phyloP scores from a whole-genome alignment of 805 yeast genomes.

The Grigorovia yakushimaensis region DNA sequence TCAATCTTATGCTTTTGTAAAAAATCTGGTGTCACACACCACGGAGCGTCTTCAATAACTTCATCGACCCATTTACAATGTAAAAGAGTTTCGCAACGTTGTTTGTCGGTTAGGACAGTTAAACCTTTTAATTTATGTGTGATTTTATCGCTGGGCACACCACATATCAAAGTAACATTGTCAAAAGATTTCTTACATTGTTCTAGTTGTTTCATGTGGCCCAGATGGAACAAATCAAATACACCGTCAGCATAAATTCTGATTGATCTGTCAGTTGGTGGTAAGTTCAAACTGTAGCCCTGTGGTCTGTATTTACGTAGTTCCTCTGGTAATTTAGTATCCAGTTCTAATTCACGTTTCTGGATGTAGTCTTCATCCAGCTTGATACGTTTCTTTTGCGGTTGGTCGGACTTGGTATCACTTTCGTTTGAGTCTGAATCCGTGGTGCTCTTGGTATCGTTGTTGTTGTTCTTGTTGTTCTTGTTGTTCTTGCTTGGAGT shows the following conservation, averaged over 20 bases:
- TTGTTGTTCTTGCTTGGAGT: background rate
- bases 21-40: constrained; percentile 85
- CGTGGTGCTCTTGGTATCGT: constrained; percentile 1
- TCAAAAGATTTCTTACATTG: constrained; percentile 91
- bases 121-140: constrained; percentile 90
- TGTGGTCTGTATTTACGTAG: constrained; percentile 68
- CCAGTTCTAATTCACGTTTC: constrained; percentile 45
- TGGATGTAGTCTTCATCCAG: constrained; percentile 14
- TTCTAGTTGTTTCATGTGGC: constrained; percentile 96
- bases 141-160: constrained; percentile 81
- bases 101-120: constrained; percentile 81
- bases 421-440: background rate
- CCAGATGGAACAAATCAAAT: constrained; percentile 90
- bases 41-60: constrained; percentile 88
- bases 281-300: constrained; percentile 70
- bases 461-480: background rate
- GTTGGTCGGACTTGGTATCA: constrained; percentile 2
- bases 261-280: constrained; percentile 78
- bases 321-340: constrained; percentile 56
- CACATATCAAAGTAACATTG: constrained; percentile 78
- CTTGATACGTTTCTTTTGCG: constrained; percentile 12
- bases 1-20: constrained; percentile 73
- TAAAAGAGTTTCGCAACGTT: constrained; percentile 79
- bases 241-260: constrained; percentile 98
- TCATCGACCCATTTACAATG: constrained; percentile 99